Evolutionary conservation across 805 yeast species (phyloP).

Genomic region (Yarrowia divulgata): DNA sequence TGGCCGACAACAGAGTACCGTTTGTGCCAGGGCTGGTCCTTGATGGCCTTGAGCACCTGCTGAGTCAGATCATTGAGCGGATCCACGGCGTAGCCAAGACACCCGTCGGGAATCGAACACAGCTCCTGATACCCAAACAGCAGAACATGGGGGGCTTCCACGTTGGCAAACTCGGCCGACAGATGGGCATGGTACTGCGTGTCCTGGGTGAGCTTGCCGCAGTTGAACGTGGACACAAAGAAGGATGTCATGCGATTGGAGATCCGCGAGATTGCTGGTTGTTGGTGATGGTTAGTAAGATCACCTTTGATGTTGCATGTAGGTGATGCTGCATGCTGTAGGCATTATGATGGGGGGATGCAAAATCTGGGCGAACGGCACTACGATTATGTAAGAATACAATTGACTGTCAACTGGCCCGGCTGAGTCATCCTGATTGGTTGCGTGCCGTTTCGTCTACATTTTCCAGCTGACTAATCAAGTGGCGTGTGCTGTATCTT

Average conservation of each 20-base stretch:
- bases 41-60: slow-evolving; percentile 47
- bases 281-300: too few species aligned
- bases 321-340: too few species aligned
- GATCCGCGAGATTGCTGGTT: too few species aligned
- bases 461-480: neutral
- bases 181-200: slow-evolving; percentile 40
- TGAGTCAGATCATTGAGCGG: slow-evolving; percentile 46
- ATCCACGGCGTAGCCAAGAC: slow-evolving; percentile 44
- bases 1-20: neutral
- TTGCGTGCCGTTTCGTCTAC: too few species aligned
- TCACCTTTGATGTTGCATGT: too few species aligned
- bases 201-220: slow-evolving; percentile 45
- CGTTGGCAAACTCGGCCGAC: slow-evolving; percentile 21
- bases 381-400: too few species aligned
- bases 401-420: too few species aligned
- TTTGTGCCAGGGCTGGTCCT: slow-evolving; percentile 30
- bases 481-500: neutral
- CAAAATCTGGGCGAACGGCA: too few species aligned
- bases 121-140: slow-evolving; percentile 52
- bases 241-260: slow-evolving; percentile 30
- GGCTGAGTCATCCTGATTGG: too few species aligned
- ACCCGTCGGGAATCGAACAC: slow-evolving; percentile 49
- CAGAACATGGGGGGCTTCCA: slow-evolving; percentile 45
- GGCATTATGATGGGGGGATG: too few species aligned
- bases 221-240: slow-evolving; percentile 47